Percentiles rank a stretch among this genome's conserved stretches.
Evolutionary conservation across 352 stramenopile species (phyloP).

Genomic region (Globisporangium apiculatum): DNA sequence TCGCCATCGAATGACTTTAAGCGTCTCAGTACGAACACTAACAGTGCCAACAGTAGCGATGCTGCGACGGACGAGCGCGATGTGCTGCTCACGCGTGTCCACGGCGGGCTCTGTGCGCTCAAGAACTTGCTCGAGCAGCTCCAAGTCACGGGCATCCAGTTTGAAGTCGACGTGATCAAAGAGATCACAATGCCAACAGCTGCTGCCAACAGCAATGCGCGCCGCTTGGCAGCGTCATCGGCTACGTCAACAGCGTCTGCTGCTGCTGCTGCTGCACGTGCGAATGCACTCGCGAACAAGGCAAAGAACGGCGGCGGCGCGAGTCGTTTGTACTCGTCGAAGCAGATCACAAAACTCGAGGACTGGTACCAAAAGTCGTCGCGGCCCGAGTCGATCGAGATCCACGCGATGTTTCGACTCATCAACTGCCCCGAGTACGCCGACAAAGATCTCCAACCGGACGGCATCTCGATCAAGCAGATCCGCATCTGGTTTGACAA

Average conservation of each 20-base stretch:
- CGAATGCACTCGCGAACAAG: conserved; percentile 28
- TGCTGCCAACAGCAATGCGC: conserved; percentile 28
- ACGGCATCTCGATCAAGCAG: conserved; percentile 84
- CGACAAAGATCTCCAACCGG: conserved; percentile 75
- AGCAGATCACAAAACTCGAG: conserved; percentile 86
- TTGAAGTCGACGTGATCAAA: conserved; percentile 79
- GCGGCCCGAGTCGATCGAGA: conserved; percentile 73
- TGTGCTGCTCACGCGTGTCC: conserved; percentile 40
- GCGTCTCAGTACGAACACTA: conserved; percentile 19
- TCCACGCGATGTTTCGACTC: conserved; percentile 87
- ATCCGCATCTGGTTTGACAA: conserved; percentile 89
- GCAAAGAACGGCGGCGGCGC: conserved; percentile 55
- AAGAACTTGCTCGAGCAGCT: conserved; percentile 75
- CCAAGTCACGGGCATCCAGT: conserved; percentile 74
- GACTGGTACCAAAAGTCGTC: conserved; percentile 85
- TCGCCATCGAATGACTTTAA: conserved; percentile 27
- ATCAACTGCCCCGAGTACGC: conserved; percentile 82
- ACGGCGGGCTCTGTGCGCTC: conserved; percentile 50
- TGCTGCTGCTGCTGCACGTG: conserved; percentile 20
- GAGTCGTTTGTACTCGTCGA: conserved; percentile 78
- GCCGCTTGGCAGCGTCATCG: conserved; percentile 12
- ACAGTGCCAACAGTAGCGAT: conserved; percentile 8
- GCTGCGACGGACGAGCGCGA: conserved; percentile 21
- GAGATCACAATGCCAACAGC: conserved; percentile 53
- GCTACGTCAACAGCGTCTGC: conserved; percentile 17